These are phyloP conservation scores for Oemleria cerasiformis DNA, from an alignment of 306 rosid genomes.

Conservation along the genomic window DNA sequence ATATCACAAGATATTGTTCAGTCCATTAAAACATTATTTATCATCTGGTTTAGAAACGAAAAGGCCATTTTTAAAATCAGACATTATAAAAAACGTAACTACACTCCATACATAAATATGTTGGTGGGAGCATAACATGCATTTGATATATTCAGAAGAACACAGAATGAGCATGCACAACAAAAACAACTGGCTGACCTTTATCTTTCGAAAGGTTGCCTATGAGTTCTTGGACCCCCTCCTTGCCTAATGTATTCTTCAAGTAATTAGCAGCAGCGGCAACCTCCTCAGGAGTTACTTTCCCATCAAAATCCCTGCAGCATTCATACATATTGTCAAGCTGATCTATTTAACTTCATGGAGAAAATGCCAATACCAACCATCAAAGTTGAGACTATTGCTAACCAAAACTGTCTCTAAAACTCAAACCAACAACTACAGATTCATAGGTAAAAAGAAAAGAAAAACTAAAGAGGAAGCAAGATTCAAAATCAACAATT, in stretches of 20 bases:
- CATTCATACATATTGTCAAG: background rate
- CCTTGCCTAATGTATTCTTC: slow-evolving; percentile 84
- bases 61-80: no score
- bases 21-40: no score
- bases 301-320: slow-evolving; percentile 91
- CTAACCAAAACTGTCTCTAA: background rate
- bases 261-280: slow-evolving; percentile 90
- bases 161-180: background rate
- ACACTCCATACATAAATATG: no score
- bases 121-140: background rate
- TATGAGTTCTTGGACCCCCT: slow-evolving; percentile 89
- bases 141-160: background rate
- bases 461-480: slow-evolving; percentile 1
- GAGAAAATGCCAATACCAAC: slow-evolving; percentile 3
- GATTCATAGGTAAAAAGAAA: slow-evolving; percentile 16
- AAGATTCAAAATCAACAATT: slow-evolving; percentile 17
- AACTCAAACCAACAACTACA: background rate
- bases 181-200: slow-evolving; percentile 39
- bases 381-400: background rate
- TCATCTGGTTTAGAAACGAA: no score
- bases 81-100: no score
- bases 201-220: slow-evolving; percentile 87
- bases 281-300: slow-evolving; percentile 96
- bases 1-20: no score
- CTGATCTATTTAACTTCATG: background rate